Evolutionary conservation across 2,329 filamentous ascomycete genomes (phyloP).

Genomic region (Phialophora chinensis): DNA sequence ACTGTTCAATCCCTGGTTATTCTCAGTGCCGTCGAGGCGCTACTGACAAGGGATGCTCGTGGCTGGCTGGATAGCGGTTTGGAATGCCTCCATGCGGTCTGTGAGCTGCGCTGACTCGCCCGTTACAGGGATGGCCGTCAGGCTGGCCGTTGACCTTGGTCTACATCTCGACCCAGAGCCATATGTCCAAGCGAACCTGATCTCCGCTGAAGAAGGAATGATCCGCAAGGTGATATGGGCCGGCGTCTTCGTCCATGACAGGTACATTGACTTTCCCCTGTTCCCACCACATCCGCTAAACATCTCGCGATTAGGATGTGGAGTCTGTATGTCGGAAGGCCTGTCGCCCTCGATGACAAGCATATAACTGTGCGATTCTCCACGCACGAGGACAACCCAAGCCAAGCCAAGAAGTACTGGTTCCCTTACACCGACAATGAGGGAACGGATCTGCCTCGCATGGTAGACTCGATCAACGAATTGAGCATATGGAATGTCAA

Average conservation of each 20-base stretch:
- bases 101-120: background rate
- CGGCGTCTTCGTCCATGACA: constrained; percentile 31
- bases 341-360: constrained; percentile 36
- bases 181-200: constrained; percentile 25
- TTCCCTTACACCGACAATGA: constrained; percentile 26
- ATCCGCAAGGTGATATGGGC: constrained; percentile 30
- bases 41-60: constrained; percentile 38
- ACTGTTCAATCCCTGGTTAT: constrained; percentile 40
- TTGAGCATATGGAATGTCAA: constrained; percentile 28
- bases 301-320: constrained; percentile 32
- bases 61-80: constrained; percentile 41
- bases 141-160: constrained; percentile 34
- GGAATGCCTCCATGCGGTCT: background rate
- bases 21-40: constrained; percentile 37
- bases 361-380: constrained; percentile 33
- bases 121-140: constrained; percentile 35
- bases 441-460: constrained; percentile 9
- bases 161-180: constrained; percentile 31
- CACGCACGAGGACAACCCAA: background rate
- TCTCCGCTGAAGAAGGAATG: constrained; percentile 25
- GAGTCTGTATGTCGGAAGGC: constrained; percentile 38
- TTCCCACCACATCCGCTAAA: background rate
- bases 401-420: constrained; percentile 22
- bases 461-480: constrained; percentile 27
- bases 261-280: constrained; percentile 9